Evolutionary conservation across 805 yeast genomes (phyloP).

Genomic region (Maudiozyma pseudohumilis): DNA sequence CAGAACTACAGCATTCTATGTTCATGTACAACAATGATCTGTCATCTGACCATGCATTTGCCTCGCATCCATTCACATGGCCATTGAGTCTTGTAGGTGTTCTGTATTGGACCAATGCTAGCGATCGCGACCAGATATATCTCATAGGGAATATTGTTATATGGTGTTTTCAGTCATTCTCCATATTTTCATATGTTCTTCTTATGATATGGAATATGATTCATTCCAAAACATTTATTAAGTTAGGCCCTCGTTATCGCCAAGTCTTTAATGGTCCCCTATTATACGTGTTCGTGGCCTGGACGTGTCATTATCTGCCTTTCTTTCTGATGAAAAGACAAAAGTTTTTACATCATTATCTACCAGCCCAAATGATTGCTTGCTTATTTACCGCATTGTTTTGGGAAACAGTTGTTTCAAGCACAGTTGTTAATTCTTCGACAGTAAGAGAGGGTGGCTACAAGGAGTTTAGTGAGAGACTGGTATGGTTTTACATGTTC

Average conservation of each 20-base stretch:
- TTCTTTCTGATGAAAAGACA: constrained; percentile 89
- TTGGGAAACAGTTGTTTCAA: constrained; percentile 70
- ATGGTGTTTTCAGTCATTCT: constrained; percentile 71
- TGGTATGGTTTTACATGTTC: constrained; percentile 31
- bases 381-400: constrained; percentile 74
- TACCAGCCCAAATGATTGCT: constrained; percentile 90
- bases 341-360: constrained; percentile 84
- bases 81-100: constrained; percentile 85
- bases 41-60: constrained; percentile 86
- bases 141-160: constrained; percentile 86
- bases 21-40: constrained; percentile 85
- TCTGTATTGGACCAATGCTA: constrained; percentile 82
- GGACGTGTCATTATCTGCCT: constrained; percentile 85
- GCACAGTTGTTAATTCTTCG: no score
- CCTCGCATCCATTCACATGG: constrained; percentile 86
- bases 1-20: constrained; percentile 81
- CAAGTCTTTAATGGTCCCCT: constrained; percentile 66
- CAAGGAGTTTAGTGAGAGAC: constrained; percentile 19
- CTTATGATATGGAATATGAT: constrained; percentile 64
- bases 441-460: constrained; percentile 20
- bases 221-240: constrained; percentile 58
- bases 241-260: constrained; percentile 45
- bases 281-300: constrained; percentile 79
- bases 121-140: constrained; percentile 65
- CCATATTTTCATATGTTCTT: constrained; percentile 55